phyloP scores from a whole-genome alignment of 768 basidiomycete genomes.

The Agrocybe chaxingu region DNA sequence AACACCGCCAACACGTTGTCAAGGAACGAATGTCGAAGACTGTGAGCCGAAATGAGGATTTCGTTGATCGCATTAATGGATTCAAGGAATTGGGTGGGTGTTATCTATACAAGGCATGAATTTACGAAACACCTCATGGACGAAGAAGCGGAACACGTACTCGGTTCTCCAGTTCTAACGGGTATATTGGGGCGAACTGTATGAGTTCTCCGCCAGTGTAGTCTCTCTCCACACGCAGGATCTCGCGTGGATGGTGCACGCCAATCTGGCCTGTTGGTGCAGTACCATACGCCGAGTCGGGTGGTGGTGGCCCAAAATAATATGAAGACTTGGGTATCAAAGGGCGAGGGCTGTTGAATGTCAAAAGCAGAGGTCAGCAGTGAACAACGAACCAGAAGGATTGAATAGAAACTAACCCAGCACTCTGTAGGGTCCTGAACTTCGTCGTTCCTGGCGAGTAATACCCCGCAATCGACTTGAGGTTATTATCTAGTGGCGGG shows the following conservation, averaged over 20 bases:
- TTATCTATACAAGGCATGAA: constrained; percentile 52
- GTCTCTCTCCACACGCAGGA: constrained; percentile 89
- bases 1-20: constrained; percentile 81
- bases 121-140: neutral
- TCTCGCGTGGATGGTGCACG: constrained; percentile 85
- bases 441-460: constrained; percentile 42
- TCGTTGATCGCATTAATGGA: constrained; percentile 92
- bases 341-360: constrained; percentile 34
- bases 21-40: constrained; percentile 62
- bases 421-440: constrained; percentile 39
- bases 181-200: constrained; percentile 88
- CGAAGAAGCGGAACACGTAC: constrained; percentile 41
- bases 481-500: constrained; percentile 42
- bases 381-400: constrained; percentile 6
- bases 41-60: constrained; percentile 82
- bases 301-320: constrained; percentile 77
- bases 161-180: constrained; percentile 89
- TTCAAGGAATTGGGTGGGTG: constrained; percentile 85
- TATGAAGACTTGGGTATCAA: constrained; percentile 78
- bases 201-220: constrained; percentile 87
- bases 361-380: constrained; percentile 4
- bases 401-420: constrained; percentile 32
- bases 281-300: constrained; percentile 79
- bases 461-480: constrained; percentile 31
- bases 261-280: constrained; percentile 83